A percentile compares a stretch with the other conserved stretches of the same genome.
Conservation (phyloP, 257 asterid genomes). For the Orobanche coerulescens region DNA sequence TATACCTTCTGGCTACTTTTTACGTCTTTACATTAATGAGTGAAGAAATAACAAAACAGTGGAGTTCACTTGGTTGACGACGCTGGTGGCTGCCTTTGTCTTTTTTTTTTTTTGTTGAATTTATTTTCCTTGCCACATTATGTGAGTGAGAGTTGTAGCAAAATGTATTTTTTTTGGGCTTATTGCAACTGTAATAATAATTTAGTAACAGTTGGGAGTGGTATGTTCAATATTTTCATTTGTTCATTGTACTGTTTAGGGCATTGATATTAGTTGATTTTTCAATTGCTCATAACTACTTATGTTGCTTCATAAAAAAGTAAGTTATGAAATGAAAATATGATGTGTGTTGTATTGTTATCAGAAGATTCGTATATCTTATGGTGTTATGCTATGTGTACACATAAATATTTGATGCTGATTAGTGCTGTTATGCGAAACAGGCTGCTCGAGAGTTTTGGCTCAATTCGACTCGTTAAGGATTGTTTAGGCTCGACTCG, state of each 20-base stretch:
- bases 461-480: too few species aligned
- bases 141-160: conserved; percentile 15
- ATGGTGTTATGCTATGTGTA: too few species aligned
- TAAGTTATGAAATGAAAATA: neutral
- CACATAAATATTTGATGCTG: too few species aligned
- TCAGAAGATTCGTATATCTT: too few species aligned
- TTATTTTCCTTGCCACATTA: conserved; percentile 33
- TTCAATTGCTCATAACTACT: neutral
- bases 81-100: conserved; percentile 23
- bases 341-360: too few species aligned
- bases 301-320: neutral
- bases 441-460: too few species aligned
- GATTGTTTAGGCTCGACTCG: too few species aligned
- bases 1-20: conserved; percentile 2
- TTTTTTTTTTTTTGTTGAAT: neutral
- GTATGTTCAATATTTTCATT: neutral
- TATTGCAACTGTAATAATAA: conserved; percentile 20
- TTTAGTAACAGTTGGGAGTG: neutral
- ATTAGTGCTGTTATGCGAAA: too few species aligned
- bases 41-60: conserved; percentile 34
- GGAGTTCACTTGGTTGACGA: conserved; percentile 22
- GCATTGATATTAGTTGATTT: neutral
- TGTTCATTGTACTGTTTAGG: neutral
- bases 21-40: neutral
- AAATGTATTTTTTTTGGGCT: neutral